Percentiles rank a stretch among this genome's conserved stretches.
These are phyloP conservation scores for Botrytis medusae DNA, from an alignment of 2,329 filamentous ascomycete species.

Conservation along the genomic window DNA sequence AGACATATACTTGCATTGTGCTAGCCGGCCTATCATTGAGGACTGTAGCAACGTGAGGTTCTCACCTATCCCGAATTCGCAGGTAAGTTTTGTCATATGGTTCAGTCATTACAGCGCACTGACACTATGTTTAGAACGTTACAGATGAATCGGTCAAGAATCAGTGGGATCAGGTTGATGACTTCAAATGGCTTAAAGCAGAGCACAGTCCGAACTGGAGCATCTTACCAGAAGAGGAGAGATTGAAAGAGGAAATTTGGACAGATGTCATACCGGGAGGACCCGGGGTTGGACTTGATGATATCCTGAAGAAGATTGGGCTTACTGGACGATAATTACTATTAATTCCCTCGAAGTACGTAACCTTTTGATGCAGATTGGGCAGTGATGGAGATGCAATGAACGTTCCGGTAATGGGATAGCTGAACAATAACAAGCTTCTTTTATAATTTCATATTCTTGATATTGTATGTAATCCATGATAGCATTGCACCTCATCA, in stretches of 20 bases:
- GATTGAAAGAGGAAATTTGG: slow-evolving; percentile 66
- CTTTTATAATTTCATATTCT: neutral
- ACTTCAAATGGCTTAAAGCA: slow-evolving; percentile 94
- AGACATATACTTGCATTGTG: slow-evolving; percentile 78
- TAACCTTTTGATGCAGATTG: neutral
- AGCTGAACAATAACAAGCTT: slow-evolving; percentile 2
- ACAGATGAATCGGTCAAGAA: slow-evolving; percentile 49
- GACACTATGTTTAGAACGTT: slow-evolving; percentile 32
- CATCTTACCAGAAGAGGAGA: slow-evolving; percentile 60
- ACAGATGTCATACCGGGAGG: slow-evolving; percentile 63
- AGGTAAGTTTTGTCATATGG: slow-evolving; percentile 53
- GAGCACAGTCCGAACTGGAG: slow-evolving; percentile 88
- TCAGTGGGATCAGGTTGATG: slow-evolving; percentile 87
- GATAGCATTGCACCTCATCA: neutral
- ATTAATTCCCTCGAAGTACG: neutral
- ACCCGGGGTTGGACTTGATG: slow-evolving; percentile 60
- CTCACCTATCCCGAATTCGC: slow-evolving; percentile 67
- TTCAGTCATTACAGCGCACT: slow-evolving; percentile 10
- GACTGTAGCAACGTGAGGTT: slow-evolving; percentile 79
- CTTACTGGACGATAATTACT: slow-evolving; percentile 24
- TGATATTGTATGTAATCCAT: slow-evolving; percentile 2
- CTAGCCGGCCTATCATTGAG: slow-evolving; percentile 90
- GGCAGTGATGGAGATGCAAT: neutral
- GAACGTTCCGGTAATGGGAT: slow-evolving; percentile 4
- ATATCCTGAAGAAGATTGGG: slow-evolving; percentile 59